These are phyloP conservation scores for Penicillium nordicum DNA, from an alignment of 2,329 filamentous ascomycete species.

Conservation along the genomic window DNA sequence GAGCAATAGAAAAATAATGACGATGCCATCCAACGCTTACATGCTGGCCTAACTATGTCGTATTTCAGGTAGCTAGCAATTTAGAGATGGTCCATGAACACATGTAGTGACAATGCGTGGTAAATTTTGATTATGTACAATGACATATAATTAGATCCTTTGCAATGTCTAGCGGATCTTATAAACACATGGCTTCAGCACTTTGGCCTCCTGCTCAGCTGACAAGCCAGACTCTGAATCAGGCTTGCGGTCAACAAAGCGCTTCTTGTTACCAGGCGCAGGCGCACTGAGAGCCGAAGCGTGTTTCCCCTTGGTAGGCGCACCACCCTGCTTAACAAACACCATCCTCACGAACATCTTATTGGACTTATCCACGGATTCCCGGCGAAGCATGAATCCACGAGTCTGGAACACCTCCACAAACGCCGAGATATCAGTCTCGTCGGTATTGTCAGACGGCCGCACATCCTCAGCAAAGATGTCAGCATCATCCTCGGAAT, in stretches of 20 bases:
- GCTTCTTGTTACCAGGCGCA: constrained; percentile 39
- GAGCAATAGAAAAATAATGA: constrained; percentile 31
- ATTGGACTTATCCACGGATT: constrained; percentile 76
- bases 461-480: constrained; percentile 50
- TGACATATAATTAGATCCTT: not conserved
- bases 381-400: constrained; percentile 78
- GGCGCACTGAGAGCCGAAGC: constrained; percentile 34
- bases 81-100: not conserved
- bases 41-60: not conserved
- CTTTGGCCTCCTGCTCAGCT: constrained; percentile 61
- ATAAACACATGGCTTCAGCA: constrained; percentile 93
- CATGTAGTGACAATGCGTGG: not conserved
- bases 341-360: constrained; percentile 99
- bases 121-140: constrained; percentile 1
- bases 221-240: constrained; percentile 54
- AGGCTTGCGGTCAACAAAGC: constrained; percentile 55
- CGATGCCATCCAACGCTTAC: constrained; percentile 23
- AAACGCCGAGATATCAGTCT: constrained; percentile 85
- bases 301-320: constrained; percentile 73
- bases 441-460: constrained; percentile 58
- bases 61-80: not conserved
- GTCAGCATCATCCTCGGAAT: constrained; percentile 49
- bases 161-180: constrained; percentile 65
- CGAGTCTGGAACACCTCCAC: constrained; percentile 75
- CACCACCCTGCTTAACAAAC: constrained; percentile 74